Conservation (phyloP, 129 eudicot species). For the Calendula officinalis region DNA sequence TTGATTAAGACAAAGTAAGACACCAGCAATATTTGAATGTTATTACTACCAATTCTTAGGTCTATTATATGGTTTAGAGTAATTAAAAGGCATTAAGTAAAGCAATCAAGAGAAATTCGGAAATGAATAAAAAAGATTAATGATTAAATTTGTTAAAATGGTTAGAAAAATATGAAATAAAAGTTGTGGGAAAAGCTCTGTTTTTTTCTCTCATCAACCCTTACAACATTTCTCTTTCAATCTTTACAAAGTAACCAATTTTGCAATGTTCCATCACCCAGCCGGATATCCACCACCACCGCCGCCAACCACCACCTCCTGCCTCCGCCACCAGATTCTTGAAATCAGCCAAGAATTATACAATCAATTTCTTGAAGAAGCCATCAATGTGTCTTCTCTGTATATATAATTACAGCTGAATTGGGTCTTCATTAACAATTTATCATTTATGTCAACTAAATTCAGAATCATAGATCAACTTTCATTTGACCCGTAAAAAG, state of each 20-base stretch:
- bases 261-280: constrained; percentile 18
- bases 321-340: constrained; percentile 13
- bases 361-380: constrained; percentile 30
- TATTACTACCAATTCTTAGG: no score
- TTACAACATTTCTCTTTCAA: constrained; percentile 9
- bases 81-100: neutral
- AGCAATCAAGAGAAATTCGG: neutral
- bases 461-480: constrained; percentile 52
- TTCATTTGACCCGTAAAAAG: constrained; percentile 53
- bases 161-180: constrained; percentile 18
- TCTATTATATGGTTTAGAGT: constrained; percentile 10
- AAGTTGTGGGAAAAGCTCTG: constrained; percentile 9
- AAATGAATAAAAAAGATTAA: constrained; percentile 15
- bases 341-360: constrained; percentile 44
- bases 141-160: constrained; percentile 27
- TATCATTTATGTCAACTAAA: constrained; percentile 14
- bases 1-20: no score
- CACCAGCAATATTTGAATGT: no score
- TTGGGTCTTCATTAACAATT: constrained; percentile 42
- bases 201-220: constrained; percentile 21
- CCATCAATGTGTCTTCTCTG: constrained; percentile 31
- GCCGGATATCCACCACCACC: constrained; percentile 8
- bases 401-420: constrained; percentile 55
- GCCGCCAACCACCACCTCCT: constrained; percentile 4
- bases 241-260: constrained; percentile 16